Evolutionary conservation across 768 basidiomycete genomes (phyloP), one percentile per base, ranked within the genome.

Genomic region (Tulasnella sp.): DNA sequence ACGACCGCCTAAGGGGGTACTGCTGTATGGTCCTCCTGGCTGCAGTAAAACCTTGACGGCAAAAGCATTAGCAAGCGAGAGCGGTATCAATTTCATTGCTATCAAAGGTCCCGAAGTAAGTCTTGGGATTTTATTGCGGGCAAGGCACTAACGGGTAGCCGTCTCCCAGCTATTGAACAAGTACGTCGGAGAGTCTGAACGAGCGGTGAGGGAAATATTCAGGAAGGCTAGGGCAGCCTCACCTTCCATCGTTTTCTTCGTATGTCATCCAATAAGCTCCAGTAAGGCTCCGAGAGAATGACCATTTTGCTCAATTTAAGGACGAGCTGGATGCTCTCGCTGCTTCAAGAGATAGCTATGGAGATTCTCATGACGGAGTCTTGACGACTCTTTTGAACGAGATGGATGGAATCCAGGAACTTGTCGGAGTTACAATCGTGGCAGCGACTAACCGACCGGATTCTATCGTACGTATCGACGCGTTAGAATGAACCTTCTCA

Each of bases 1-100:
- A 81, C 91, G 92, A 6, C 95, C 98, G 6, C 98, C 98, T 0
- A 98, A 98, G 85, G 98, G 98, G 16, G 97, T 98, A 9, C 89
- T 99, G 24, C 90, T 99, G 31, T 97, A 95, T 83, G 98, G 98
- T 0, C 98, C 97, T 64, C 98, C 98, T 41, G 82, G 98, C 8
- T 99, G 98, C 83, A 97, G 98, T 40, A 99, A 99, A 88, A 99
- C 98, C 1, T 97, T 99, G 96, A 89, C 99, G 22, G 98, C 98
- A 0, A 97, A 97, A 85, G 97, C 97, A 1, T 90, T 99, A 11
- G 98, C 98, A 20, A 98, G 97, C 85, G 97, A 99, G 88, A 96
- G 94, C 3, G 95, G 96, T 22, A 97, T 98, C 8, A 97, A 96
- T 0, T 99, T 99, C 85, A 97, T 98, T 87, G 91, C 92, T 1